Conservation (phyloP, 2,329 filamentous ascomycete genomes). For the Phaeomoniella chlamydospora region DNA sequence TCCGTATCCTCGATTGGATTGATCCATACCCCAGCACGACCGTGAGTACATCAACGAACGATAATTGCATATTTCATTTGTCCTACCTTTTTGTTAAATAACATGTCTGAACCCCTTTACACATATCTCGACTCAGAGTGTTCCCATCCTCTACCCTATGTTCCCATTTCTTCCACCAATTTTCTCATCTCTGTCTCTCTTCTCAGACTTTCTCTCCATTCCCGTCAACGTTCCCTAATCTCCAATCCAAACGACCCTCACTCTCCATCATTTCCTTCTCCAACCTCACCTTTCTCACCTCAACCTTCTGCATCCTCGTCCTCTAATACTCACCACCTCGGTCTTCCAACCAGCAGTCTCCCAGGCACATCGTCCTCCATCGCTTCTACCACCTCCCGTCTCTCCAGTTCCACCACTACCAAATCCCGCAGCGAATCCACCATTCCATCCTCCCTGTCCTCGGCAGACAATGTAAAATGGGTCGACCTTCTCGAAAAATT, state of each 20-base stretch:
- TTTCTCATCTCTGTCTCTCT: neutral
- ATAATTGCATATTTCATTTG: too few species aligned
- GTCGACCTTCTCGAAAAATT: slow-evolving; percentile 90
- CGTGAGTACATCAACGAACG: too few species aligned
- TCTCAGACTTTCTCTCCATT: neutral
- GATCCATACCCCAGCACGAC: slow-evolving; percentile 57
- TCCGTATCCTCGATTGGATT: slow-evolving; percentile 96
- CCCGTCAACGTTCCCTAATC: slow-evolving; percentile 1
- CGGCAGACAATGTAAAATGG: slow-evolving; percentile 61
- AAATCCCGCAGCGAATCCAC: neutral
- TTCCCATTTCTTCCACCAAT: too few species aligned
- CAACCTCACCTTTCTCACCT: neutral
- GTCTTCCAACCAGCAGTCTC: slow-evolving; percentile 5
- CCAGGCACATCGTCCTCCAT: slow-evolving; percentile 6
- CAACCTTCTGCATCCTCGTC: slow-evolving; percentile 1
- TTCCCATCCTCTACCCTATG: slow-evolving; percentile 1
- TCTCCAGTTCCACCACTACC: slow-evolving; percentile 2
- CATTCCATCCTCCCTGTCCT: slow-evolving; percentile 1
- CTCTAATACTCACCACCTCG: too few species aligned
- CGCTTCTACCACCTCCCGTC: neutral
- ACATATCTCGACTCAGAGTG: too few species aligned
- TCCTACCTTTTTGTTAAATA: too few species aligned
- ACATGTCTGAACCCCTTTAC: too few species aligned
- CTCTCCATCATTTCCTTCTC: neutral
- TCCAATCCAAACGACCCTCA: neutral